Evolutionary conservation across 208 protist genomes (phyloP).

Genomic region (Jaenimonas drosophilae): DNA sequence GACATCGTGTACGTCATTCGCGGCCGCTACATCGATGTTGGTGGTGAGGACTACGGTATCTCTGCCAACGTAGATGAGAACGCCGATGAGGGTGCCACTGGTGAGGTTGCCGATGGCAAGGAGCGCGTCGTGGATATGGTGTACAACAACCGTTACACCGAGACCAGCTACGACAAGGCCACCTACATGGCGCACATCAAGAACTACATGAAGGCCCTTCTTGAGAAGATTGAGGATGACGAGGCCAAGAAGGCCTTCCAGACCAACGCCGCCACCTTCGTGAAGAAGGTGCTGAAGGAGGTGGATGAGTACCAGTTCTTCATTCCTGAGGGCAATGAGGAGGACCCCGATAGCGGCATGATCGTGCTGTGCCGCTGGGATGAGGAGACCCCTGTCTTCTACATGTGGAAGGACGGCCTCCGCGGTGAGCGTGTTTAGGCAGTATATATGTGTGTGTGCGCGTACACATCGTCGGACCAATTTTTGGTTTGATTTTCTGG

Average conservation of each 20-base stretch:
- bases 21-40: constrained; percentile 83
- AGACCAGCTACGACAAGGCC: constrained; percentile 91
- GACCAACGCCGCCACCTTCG: constrained; percentile 72
- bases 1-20: constrained; percentile 77
- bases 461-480: not conserved
- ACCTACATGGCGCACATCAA: constrained; percentile 90
- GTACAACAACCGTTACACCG: constrained; percentile 86
- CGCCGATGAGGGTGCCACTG: constrained; percentile 71
- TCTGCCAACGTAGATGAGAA: constrained; percentile 88
- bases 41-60: constrained; percentile 87
- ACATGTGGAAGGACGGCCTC: constrained; percentile 88
- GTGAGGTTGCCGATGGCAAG: constrained; percentile 72
- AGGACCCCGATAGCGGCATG: constrained; percentile 86
- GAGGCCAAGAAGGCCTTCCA: constrained; percentile 87
- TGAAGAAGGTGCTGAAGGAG: constrained; percentile 89
- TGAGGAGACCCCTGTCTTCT: constrained; percentile 78
- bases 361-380: constrained; percentile 88
- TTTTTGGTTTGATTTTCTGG: not conserved
- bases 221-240: constrained; percentile 72
- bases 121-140: constrained; percentile 81
- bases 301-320: constrained; percentile 92
- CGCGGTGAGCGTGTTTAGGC: constrained; percentile 78
- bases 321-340: constrained; percentile 85
- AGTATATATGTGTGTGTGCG: not conserved
- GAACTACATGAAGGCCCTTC: constrained; percentile 85